A percentile compares a stretch with the other conserved stretches of the same genome.
These are phyloP conservation scores for Tetrapisispora pingtungensis DNA, from an alignment of 805 yeast genomes.

Conservation along the genomic window DNA sequence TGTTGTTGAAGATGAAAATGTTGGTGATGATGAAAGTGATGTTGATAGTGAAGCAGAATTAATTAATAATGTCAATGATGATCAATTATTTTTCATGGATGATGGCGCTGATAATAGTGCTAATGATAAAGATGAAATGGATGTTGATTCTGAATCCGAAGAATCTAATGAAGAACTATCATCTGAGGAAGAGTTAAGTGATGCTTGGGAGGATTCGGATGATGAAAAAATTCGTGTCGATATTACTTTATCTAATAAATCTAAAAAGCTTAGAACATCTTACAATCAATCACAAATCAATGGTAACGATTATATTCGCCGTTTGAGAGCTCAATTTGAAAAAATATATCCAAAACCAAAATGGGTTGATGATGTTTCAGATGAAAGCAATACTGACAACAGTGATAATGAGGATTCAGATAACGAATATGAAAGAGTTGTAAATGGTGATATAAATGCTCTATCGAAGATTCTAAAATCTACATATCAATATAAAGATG, in stretches of 20 bases:
- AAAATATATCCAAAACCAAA: constrained; percentile 72
- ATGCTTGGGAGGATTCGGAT: constrained; percentile 85
- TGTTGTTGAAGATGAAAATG: constrained; percentile 26
- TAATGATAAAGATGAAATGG: constrained; percentile 21
- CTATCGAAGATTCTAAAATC: constrained; percentile 31
- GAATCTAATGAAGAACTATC: constrained; percentile 25
- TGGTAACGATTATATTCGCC: constrained; percentile 50
- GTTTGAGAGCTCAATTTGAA: constrained; percentile 64
- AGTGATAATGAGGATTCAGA: constrained; percentile 24
- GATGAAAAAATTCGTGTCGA: constrained; percentile 68
- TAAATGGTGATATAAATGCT: constrained; percentile 35
- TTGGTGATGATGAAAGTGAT: constrained; percentile 21
- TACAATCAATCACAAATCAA: constrained; percentile 43
- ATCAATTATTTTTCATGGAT: constrained; percentile 19
- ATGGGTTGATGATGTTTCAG: constrained; percentile 49
- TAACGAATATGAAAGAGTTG: constrained; percentile 21
- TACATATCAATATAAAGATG: constrained; percentile 33
- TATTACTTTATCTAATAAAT: constrained; percentile 44
- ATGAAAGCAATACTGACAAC: constrained; percentile 16
- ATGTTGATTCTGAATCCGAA: constrained; percentile 38
- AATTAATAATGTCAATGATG: constrained; percentile 19
- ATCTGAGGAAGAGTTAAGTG: constrained; percentile 28
- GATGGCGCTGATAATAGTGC: constrained; percentile 22
- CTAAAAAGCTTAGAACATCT: constrained; percentile 60
- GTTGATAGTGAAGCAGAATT: constrained; percentile 28